A percentile compares a stretch with the other conserved stretches of the same genome.
Evolutionary conservation across 345 rosid species (phyloP).

Genomic region (Nephelium lappaceum): DNA sequence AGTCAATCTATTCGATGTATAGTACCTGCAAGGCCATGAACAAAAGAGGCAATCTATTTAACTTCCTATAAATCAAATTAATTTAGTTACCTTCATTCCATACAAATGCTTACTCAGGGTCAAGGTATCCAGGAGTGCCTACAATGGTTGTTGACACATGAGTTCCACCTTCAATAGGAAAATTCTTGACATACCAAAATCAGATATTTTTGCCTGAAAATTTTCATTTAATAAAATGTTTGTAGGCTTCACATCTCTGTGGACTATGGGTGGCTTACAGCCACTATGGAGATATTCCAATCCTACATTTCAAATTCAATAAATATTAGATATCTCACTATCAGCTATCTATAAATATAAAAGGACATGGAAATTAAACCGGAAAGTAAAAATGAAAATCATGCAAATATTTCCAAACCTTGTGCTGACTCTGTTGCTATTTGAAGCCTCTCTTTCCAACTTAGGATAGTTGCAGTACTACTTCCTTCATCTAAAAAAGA

Average conservation of each 20-base stretch:
- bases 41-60: background rate
- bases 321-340: background rate
- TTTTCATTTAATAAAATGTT: conserved; percentile 53
- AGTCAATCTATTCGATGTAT: background rate
- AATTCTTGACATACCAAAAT: conserved; percentile 36
- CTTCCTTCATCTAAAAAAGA: no score
- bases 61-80: no score
- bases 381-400: no score
- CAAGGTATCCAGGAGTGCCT: conserved; percentile 55
- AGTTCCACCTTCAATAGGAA: conserved; percentile 34
- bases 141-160: conserved; percentile 43
- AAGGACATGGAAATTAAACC: background rate
- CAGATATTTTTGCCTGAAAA: conserved; percentile 37
- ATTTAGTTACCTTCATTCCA: background rate
- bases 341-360: no score
- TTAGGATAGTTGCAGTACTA: conserved; percentile 15
- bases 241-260: conserved; percentile 52
- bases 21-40: background rate
- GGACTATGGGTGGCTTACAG: conserved; percentile 57
- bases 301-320: conserved; percentile 34
- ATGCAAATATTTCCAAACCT: conserved; percentile 31
- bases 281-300: conserved; percentile 62
- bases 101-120: conserved; percentile 45
- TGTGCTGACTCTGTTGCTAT: conserved; percentile 56
- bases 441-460: conserved; percentile 48